Evolutionary conservation across 2,329 filamentous ascomycete genomes (phyloP), one percentile per base, ranked within the genome.

Genomic region (Pyricularia sp.): DNA sequence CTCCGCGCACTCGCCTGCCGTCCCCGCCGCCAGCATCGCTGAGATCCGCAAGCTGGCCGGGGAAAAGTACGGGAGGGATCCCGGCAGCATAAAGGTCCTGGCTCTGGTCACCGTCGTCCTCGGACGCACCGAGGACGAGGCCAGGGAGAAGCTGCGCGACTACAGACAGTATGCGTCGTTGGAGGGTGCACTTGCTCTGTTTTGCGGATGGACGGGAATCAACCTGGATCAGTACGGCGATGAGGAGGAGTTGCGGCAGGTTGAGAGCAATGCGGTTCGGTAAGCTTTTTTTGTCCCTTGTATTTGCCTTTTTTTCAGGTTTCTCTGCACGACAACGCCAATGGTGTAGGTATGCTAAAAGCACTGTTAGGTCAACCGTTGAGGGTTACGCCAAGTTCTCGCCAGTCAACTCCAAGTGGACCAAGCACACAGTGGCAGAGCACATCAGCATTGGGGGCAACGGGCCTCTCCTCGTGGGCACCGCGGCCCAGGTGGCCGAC

Each of bases 181-280:
- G 50, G 90, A 85, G 72, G 90, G 90, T 2, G 90, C 89, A 0
- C 75, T 92, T 69, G 88, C 90, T 1, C 77, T 92, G 23, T 93
- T 92, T 73, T 89, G 89, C 25, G 90, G 90, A 1, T 93, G 90
- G 90, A 92, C 90, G 0, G 90, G 83, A 2, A 83, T 84, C 28
- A 82, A 85, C 68, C 72, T 85, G 17, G 72, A 71, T 68, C 72
- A 77, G 71, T 80, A 79, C 68, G 78, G 77, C 1, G 78, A 79
- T 23, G 77, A 80, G 3, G 77, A 80, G 71, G 78, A 80, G 70
- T 71, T 80, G 69, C 74, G 78, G 31, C 72, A 79, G 66, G 80
- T 79, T 58, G 75, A 81, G 74, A 78, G 78, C 71, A 78, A 80
- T 68, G 75, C 81, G 66, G 73, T 81, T 70, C 72, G 80, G 82